Percentiles rank a stretch among this genome's conserved stretches.
Evolutionary conservation across 1,284 basidiomycete genomes (phyloP).

Genomic region (Microbotryum intermedium): DNA sequence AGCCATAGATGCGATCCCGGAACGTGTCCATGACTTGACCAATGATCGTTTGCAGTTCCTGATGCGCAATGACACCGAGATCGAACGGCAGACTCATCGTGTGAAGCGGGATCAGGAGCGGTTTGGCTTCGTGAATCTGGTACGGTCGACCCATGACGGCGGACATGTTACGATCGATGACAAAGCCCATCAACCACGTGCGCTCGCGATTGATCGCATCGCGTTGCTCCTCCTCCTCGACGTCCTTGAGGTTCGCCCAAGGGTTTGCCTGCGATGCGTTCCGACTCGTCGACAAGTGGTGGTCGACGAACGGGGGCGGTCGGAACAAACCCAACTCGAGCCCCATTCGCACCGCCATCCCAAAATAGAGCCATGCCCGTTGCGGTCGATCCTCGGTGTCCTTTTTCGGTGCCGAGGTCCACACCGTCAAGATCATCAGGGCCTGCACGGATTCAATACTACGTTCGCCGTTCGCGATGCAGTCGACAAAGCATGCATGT

Average conservation of each 20-base stretch:
- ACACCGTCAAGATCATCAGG: constrained; percentile 18
- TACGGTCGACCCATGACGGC: constrained; percentile 25
- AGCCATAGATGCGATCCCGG: constrained; percentile 23
- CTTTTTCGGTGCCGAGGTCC: constrained; percentile 17
- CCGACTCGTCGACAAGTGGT: constrained; percentile 10
- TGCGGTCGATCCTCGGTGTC: constrained; percentile 22
- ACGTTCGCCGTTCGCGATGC: constrained; percentile 13
- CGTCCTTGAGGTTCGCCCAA: constrained; percentile 14
- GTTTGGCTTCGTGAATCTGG: constrained; percentile 26
- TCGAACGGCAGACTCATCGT: constrained; percentile 21
- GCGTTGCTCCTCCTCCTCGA: constrained; percentile 16
- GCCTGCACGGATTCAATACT: constrained; percentile 18
- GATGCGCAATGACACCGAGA: constrained; percentile 25
- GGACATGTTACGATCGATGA: constrained; percentile 24
- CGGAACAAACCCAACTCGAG: constrained; percentile 23
- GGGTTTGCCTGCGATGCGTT: constrained; percentile 9
- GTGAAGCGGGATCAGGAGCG: constrained; percentile 19
- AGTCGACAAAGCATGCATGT: constrained; percentile 21
- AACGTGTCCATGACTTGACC: constrained; percentile 28
- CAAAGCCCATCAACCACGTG: constrained; percentile 24
- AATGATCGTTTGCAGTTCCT: constrained; percentile 22
- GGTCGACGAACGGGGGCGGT: constrained; percentile 15
- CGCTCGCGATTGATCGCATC: constrained; percentile 24
- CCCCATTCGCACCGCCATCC: constrained; percentile 20
- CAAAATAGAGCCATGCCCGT: constrained; percentile 25